These are phyloP conservation scores for Candida patagonica DNA, from an alignment of 805 yeast genomes.

Conservation along the genomic window DNA sequence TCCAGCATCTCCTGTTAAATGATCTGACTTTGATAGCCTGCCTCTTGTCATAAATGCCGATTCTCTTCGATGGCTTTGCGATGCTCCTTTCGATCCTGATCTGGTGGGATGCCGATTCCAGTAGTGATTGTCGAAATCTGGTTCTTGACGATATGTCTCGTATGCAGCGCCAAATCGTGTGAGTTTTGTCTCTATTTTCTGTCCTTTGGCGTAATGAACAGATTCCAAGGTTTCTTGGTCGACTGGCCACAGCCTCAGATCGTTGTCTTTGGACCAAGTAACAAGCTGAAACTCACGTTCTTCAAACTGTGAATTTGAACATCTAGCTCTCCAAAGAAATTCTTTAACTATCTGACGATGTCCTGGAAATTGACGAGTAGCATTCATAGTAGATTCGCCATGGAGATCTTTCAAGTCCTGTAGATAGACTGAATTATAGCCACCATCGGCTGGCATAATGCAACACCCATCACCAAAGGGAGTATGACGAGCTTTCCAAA, in stretches of 20 bases:
- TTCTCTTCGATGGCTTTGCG: background rate
- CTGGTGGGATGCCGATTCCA: background rate
- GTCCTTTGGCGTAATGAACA: slow-evolving; percentile 34
- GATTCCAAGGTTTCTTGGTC: slow-evolving; percentile 39
- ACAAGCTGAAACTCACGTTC: slow-evolving; percentile 85
- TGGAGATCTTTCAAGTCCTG: slow-evolving; percentile 35
- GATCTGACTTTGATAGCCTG: slow-evolving; percentile 17
- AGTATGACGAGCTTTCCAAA: slow-evolving; percentile 76
- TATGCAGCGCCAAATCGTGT: slow-evolving; percentile 37
- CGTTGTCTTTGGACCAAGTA: slow-evolving; percentile 89
- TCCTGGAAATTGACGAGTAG: slow-evolving; percentile 60
- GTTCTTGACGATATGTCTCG: slow-evolving; percentile 45
- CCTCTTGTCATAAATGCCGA: slow-evolving; percentile 16
- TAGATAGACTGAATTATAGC: slow-evolving; percentile 52
- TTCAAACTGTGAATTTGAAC: slow-evolving; percentile 37
- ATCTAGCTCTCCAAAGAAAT: slow-evolving; percentile 74
- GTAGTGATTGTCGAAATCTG: slow-evolving; percentile 18
- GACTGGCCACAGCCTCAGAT: slow-evolving; percentile 73
- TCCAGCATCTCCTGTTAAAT: slow-evolving; percentile 14
- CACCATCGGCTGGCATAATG: slow-evolving; percentile 85
- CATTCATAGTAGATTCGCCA: slow-evolving; percentile 34
- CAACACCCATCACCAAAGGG: slow-evolving; percentile 89
- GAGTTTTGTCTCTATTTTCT: slow-evolving; percentile 29
- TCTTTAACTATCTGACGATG: slow-evolving; percentile 82
- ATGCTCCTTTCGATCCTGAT: background rate